Conservation (phyloP, 805 yeast species). For the Jamesozyma lodderae region DNA sequence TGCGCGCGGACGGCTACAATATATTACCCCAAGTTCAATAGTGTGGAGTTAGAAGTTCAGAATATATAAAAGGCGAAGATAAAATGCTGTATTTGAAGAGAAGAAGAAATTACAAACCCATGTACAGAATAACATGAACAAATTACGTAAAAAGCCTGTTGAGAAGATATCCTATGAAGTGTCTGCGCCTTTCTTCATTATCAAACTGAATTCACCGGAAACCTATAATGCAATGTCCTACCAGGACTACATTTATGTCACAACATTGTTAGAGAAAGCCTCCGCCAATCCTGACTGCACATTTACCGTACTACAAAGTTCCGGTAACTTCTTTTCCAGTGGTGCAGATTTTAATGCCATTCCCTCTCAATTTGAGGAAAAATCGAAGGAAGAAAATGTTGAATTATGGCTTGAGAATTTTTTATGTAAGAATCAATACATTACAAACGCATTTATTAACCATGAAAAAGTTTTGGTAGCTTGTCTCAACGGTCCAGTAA, state of each 20-base stretch:
- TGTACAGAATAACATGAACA: too few species aligned
- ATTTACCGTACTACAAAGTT: constrained; percentile 57
- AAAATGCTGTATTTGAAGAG: too few species aligned
- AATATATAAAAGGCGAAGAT: too few species aligned
- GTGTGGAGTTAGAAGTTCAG: too few species aligned
- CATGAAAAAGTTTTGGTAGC: constrained; percentile 64
- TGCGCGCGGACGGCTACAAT: too few species aligned
- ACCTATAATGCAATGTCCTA: constrained; percentile 59
- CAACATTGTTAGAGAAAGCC: constrained; percentile 50
- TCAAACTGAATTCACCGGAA: constrained; percentile 55
- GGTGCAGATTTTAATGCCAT: constrained; percentile 63
- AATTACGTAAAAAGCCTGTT: neutral
- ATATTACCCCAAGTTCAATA: too few species aligned
- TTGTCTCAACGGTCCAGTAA: constrained; percentile 80
- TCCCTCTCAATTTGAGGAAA: constrained; percentile 9
- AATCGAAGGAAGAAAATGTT: constrained; percentile 18
- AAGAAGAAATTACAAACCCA: too few species aligned
- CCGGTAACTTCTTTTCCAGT: constrained; percentile 72
- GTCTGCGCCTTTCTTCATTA: constrained; percentile 39
- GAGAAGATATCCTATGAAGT: constrained; percentile 12
- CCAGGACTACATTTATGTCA: constrained; percentile 53
- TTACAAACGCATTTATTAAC: constrained; percentile 58
- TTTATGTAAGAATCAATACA: constrained; percentile 60
- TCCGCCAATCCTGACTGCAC: constrained; percentile 51
- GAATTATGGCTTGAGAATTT: constrained; percentile 46